Percentiles rank a stretch among this genome's conserved stretches.
Evolutionary conservation across 306 rosid genomes (phyloP).

Genomic region (Dryas drummondii): DNA sequence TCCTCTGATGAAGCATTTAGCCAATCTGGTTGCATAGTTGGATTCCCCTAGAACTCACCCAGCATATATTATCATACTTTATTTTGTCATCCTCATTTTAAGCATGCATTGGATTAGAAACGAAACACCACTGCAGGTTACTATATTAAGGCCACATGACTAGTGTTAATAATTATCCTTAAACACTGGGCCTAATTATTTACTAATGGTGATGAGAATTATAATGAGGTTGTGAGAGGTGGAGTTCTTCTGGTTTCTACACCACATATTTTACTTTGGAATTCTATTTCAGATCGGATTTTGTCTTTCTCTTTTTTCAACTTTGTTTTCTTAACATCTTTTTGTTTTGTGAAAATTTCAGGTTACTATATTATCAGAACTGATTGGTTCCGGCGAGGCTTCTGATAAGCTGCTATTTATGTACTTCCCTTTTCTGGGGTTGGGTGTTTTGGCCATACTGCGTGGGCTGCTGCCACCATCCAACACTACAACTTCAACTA

Average conservation of each 20-base stretch:
- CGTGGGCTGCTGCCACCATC: constrained; percentile 58
- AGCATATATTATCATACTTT: neutral
- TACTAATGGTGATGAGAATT: neutral
- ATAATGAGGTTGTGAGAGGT: neutral
- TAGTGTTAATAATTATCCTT: too few relatives aligned
- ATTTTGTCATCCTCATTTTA: too few relatives aligned
- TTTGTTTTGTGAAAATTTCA: constrained; percentile 36
- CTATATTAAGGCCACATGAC: neutral
- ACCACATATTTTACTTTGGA: neutral
- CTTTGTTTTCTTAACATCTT: neutral
- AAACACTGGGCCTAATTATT: neutral
- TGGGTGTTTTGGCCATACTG: constrained; percentile 51
- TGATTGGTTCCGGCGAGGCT: constrained; percentile 55
- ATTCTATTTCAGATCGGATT: neutral
- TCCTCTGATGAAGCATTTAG: neutral
- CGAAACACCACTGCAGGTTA: neutral
- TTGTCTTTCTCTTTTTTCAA: neutral
- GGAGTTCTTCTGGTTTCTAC: neutral
- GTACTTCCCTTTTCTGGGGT: constrained; percentile 58
- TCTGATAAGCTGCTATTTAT: constrained; percentile 50
- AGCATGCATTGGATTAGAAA: neutral
- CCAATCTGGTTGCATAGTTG: neutral
- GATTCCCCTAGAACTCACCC: neutral
- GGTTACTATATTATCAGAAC: constrained; percentile 60
- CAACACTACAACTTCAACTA: constrained; percentile 25